Percentiles rank a stretch among this genome's conserved stretches.
Conservation (phyloP, 2,329 filamentous ascomycete species). For the Pseudogymnoascus sp. region DNA sequence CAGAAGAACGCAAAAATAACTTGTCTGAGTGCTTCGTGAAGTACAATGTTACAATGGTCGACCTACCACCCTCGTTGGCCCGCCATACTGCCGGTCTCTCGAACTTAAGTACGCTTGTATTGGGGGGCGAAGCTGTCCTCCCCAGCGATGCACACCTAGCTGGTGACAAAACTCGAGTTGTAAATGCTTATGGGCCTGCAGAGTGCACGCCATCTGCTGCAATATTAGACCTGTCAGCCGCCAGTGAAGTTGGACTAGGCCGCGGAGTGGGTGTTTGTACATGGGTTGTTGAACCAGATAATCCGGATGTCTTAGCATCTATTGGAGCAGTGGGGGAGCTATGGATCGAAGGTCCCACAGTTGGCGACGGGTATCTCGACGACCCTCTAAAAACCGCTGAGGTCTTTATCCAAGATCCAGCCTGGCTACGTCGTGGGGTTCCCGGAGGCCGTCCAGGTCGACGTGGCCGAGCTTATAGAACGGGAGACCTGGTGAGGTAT, state of each 20-base stretch:
- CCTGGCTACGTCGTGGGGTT: constrained; percentile 22
- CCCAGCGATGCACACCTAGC: constrained; percentile 6
- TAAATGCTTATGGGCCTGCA: constrained; percentile 17
- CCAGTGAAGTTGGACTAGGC: background rate
- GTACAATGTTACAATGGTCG: constrained; percentile 15
- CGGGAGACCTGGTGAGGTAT: constrained; percentile 36
- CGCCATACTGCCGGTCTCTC: constrained; percentile 14
- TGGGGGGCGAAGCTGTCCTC: constrained; percentile 16
- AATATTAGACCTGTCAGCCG: background rate
- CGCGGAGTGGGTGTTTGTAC: background rate
- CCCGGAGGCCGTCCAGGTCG: background rate
- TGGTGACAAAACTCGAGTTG: constrained; percentile 11
- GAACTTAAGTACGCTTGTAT: constrained; percentile 12
- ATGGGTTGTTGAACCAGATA: constrained; percentile 36
- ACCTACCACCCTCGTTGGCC: constrained; percentile 16
- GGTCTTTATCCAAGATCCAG: constrained; percentile 29
- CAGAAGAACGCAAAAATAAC: constrained; percentile 17
- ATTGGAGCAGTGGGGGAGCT: constrained; percentile 33
- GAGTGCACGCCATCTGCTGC: constrained; percentile 14
- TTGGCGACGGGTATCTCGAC: constrained; percentile 35
- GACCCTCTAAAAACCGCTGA: constrained; percentile 30
- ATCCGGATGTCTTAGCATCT: constrained; percentile 30
- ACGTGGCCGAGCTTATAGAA: constrained; percentile 22
- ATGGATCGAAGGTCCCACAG: constrained; percentile 31
- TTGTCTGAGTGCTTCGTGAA: constrained; percentile 14